Evolutionary conservation across 192 early-diverging fungal species (phyloP).

Genomic region (Nowakowskiella sp.): DNA sequence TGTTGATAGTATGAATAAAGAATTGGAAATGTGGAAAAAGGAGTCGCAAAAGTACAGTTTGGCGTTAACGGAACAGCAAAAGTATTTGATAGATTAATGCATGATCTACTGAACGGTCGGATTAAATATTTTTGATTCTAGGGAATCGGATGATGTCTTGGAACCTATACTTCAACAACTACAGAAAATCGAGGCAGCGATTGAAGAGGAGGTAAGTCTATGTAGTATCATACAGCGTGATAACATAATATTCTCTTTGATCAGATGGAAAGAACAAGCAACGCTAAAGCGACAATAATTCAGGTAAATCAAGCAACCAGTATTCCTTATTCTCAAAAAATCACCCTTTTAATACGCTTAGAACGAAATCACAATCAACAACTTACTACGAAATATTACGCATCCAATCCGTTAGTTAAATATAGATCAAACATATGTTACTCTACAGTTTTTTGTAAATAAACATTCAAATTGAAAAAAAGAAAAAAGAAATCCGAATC

Average conservation of each 20-base stretch:
- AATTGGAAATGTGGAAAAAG: conserved; percentile 41
- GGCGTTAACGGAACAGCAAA: conserved; percentile 25
- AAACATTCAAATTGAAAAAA: too few relatives aligned
- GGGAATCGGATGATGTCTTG: conserved; percentile 28
- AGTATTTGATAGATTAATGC: conserved; percentile 6
- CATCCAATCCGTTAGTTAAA: too few relatives aligned
- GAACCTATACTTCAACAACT: conserved; percentile 30
- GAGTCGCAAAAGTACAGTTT: conserved; percentile 30
- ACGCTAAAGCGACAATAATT: conserved; percentile 37
- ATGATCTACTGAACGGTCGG: background rate
- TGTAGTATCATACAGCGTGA: background rate
- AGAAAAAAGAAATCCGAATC: too few relatives aligned
- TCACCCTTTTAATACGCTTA: too few relatives aligned
- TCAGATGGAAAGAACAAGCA: conserved; percentile 40
- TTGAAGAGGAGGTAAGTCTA: conserved; percentile 35
- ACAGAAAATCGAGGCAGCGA: conserved; percentile 31
- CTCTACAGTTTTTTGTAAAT: too few relatives aligned
- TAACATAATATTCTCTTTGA: background rate
- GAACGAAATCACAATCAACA: conserved; percentile 14
- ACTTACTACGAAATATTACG: conserved; percentile 8
- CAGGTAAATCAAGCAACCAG: conserved; percentile 15
- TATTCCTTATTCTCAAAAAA: background rate
- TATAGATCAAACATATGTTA: too few relatives aligned
- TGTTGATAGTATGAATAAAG: conserved; percentile 51
- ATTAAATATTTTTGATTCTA: conserved; percentile 2